Base-by-base conservation (phyloP, 192 early-diverging fungal genomes). In the Phlyctochytrium arcticum region DNA sequence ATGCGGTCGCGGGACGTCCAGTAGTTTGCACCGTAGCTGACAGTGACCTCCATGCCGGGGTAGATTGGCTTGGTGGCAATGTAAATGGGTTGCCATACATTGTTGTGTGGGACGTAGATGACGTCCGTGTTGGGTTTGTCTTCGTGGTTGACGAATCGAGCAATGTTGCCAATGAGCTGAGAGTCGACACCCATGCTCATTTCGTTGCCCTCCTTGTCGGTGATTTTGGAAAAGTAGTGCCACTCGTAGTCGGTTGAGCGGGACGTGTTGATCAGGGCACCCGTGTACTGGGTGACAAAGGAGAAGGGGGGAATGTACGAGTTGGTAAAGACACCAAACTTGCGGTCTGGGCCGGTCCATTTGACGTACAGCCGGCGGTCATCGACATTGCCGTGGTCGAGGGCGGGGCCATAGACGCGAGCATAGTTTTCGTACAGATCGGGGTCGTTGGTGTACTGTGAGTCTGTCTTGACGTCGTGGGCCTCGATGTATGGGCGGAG, bases 141-240 rank as follows among this genome's bases (percentile, higher is more conserved):
- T 12, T 61, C 47, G 35, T 69, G 67, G 67, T 69, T 69, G 6
- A 68, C 66, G 33, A 68, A 68, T n/a, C 67, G 46, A 3, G 19
- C 60, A 44, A 47, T 66, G 24, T 69, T 69, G 49, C 67, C 67
- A 12, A 54, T 21, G 29, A 63, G 34, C 30, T 60, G 60, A 15
- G 48, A 9, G 50, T 69, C 67, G 19, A 65, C 29, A 4, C 60
- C 67, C 26, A 69, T 21, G 8, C 23, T 1, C 44, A 69, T 24
- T 7, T 10, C 21, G 19, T 36, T 36, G 36, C 67, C 67, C 23
- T 65, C 39, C 2, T 34, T 29, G 27, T 56, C 67, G 12, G 12
- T 7, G 2, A 69, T 24, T 10, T 39, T 35, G 34, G 9, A 26
- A 36, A 36, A 48, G 44, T 67, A 67, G 46, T 29, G 31, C 67